Evolutionary conservation across 805 yeast genomes (phyloP).

Genomic region (Cephaloascus fragrans): DNA sequence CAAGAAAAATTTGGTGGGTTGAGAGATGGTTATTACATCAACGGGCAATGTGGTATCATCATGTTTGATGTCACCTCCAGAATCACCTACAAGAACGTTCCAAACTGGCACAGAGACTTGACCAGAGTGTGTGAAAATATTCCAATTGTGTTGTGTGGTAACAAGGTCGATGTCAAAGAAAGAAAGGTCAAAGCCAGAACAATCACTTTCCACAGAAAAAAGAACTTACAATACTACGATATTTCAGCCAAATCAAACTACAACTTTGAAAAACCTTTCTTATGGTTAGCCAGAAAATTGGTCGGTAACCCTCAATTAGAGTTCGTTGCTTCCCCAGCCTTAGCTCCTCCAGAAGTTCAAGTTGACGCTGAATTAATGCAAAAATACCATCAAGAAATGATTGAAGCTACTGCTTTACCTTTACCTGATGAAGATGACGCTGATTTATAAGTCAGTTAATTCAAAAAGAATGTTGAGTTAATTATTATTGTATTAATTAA

Average conservation of each 20-base stretch:
- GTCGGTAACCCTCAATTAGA: conserved; percentile 97
- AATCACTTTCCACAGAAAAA: conserved; percentile 99
- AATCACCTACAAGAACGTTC: conserved; percentile 98
- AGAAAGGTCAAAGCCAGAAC: conserved; percentile 99
- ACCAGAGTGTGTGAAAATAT: conserved; percentile 99
- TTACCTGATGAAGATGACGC: conserved; percentile 99
- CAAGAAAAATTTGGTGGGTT: conserved; percentile 99
- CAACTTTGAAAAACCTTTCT: conserved; percentile 99
- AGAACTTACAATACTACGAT: conserved; percentile 98
- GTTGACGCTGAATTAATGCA: conserved; percentile 95
- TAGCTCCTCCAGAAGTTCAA: conserved; percentile 98
- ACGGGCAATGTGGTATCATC: conserved; percentile 99
- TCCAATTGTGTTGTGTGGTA: conserved; percentile 98
- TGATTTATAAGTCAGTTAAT: conserved; percentile 91
- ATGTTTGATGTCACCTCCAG: conserved; percentile 99
- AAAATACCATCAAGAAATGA: conserved; percentile 99
- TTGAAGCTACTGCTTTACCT: conserved; percentile 98
- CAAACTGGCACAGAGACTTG: conserved; percentile 99
- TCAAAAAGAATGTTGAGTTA: no score
- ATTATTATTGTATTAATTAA: no score
- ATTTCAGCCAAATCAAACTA: conserved; percentile 99
- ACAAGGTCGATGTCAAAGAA: conserved; percentile 99
- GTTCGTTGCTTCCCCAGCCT: conserved; percentile 98
- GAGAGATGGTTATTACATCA: conserved; percentile 99
- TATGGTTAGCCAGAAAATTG: conserved; percentile 99